Percentiles rank a stretch among this genome's conserved stretches.
Evolutionary conservation across 495 filamentous ascomycete genomes (phyloP).

Genomic region (Penicillium maclennaniae): DNA sequence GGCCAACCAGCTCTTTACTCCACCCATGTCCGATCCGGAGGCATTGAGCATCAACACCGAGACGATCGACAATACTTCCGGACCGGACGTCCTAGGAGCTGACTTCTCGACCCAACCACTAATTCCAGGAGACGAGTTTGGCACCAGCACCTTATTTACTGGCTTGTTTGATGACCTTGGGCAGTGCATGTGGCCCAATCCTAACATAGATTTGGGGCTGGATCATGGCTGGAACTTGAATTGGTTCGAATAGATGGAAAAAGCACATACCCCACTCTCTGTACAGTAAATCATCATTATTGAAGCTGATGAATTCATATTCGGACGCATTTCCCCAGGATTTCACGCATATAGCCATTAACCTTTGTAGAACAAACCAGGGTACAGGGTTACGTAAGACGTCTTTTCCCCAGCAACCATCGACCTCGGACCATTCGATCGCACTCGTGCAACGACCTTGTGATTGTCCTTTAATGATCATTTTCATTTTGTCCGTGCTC

Average conservation of each 20-base stretch:
- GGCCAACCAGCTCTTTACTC: conserved; percentile 22
- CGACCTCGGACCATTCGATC: conserved; percentile 21
- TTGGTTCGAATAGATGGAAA: conserved; percentile 25
- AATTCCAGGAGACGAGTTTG: conserved; percentile 13
- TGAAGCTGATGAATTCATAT: not conserved
- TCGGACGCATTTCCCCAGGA: not conserved
- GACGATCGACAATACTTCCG: not conserved
- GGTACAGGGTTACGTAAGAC: conserved; percentile 22
- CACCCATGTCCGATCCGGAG: conserved; percentile 23
- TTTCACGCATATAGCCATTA: not conserved
- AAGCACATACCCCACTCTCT: not conserved
- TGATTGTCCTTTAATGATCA: conserved; percentile 11
- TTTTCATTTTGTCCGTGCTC: conserved; percentile 2
- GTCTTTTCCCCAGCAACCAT: conserved; percentile 16
- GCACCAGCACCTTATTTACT: conserved; percentile 13
- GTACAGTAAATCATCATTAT: not conserved
- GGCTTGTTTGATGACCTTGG: conserved; percentile 22
- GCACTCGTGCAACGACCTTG: conserved; percentile 20
- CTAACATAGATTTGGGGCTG: conserved; percentile 31
- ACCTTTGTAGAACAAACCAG: not conserved
- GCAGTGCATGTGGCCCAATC: conserved; percentile 25
- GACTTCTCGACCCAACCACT: conserved; percentile 15
- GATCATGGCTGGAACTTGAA: conserved; percentile 41
- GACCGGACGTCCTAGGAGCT: conserved; percentile 1
- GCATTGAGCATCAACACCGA: not conserved